Evolutionary conservation across 371 early-diverging fungal genomes (phyloP).

Genomic region (Chytridium lagenaria): DNA sequence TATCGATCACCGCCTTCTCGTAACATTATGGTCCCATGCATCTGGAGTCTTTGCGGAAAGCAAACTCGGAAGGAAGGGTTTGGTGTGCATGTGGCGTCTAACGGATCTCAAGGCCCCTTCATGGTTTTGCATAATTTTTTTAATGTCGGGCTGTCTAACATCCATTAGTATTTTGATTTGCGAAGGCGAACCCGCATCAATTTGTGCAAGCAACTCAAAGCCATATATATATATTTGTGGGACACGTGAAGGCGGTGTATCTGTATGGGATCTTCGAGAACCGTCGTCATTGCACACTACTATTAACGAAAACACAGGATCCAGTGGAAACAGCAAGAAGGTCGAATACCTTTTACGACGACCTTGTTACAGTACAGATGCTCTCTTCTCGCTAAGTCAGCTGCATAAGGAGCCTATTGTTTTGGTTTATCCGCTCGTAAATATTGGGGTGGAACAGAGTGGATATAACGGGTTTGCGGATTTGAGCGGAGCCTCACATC

Average conservation of each 20-base stretch:
- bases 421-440: not conserved
- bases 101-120: conserved; percentile 37
- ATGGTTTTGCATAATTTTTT: conserved; percentile 34
- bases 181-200: conserved; percentile 35
- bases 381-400: conserved; percentile 34
- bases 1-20: conserved; percentile 5
- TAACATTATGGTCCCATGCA: conserved; percentile 15
- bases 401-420: conserved; percentile 39
- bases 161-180: conserved; percentile 40
- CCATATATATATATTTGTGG: conserved; percentile 51
- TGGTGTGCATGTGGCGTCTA: conserved; percentile 28
- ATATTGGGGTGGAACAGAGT: not conserved
- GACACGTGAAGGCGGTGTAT: conserved; percentile 47
- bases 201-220: conserved; percentile 34
- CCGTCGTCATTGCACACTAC: conserved; percentile 18
- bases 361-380: conserved; percentile 50
- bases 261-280: conserved; percentile 48
- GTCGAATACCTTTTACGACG: conserved; percentile 22
- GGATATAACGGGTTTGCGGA: conserved; percentile 15
- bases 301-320: not conserved
- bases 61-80: conserved; percentile 8
- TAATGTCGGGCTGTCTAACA: conserved; percentile 1
- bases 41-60: conserved; percentile 4
- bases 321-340: not conserved
- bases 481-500: too few relatives aligned